Conservation (phyloP, 768 basidiomycete genomes). For the Leccinellum albellum region DNA sequence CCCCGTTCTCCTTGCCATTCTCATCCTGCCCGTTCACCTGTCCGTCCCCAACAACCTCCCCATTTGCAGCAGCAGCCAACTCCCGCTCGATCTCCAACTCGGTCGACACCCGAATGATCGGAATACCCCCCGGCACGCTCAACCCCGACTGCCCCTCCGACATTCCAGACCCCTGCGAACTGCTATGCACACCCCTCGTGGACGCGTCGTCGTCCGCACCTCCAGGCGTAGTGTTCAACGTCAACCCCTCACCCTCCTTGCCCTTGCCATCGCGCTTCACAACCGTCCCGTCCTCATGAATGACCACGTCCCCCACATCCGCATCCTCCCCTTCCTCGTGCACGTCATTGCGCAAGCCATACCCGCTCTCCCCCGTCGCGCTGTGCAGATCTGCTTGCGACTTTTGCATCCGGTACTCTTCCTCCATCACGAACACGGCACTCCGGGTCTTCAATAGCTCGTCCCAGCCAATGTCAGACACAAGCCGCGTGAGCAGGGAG, state of each 20-base stretch:
- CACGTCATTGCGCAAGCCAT: slow-evolving; percentile 16
- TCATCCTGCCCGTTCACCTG: background rate
- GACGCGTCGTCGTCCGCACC: slow-evolving; percentile 65
- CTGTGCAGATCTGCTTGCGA: slow-evolving; percentile 65
- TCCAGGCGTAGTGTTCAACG: background rate
- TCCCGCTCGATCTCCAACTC: slow-evolving; percentile 58
- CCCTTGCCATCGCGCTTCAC: slow-evolving; percentile 15
- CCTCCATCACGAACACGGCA: slow-evolving; percentile 98
- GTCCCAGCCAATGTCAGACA: slow-evolving; percentile 97
- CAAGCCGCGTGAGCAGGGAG: slow-evolving; percentile 82
- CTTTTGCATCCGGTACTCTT: slow-evolving; percentile 98
- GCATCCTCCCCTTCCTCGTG: background rate
- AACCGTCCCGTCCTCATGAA: slow-evolving; percentile 64
- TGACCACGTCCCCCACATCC: slow-evolving; percentile 35
- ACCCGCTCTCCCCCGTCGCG: slow-evolving; percentile 14
- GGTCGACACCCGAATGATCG: slow-evolving; percentile 75
- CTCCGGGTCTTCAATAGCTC: slow-evolving; percentile 94
- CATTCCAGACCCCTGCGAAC: slow-evolving; percentile 22
- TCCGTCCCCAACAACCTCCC: slow-evolving; percentile 14
- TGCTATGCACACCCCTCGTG: slow-evolving; percentile 51
- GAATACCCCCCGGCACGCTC: slow-evolving; percentile 33
- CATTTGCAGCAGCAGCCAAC: slow-evolving; percentile 27
- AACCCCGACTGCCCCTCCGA: slow-evolving; percentile 26
- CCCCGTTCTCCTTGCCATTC: slow-evolving; percentile 21
- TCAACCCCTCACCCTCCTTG: background rate